Evolutionary conservation across 148 eudicot genomes (phyloP), one percentile per base, ranked within the genome.

Genomic region (Silene conica): DNA sequence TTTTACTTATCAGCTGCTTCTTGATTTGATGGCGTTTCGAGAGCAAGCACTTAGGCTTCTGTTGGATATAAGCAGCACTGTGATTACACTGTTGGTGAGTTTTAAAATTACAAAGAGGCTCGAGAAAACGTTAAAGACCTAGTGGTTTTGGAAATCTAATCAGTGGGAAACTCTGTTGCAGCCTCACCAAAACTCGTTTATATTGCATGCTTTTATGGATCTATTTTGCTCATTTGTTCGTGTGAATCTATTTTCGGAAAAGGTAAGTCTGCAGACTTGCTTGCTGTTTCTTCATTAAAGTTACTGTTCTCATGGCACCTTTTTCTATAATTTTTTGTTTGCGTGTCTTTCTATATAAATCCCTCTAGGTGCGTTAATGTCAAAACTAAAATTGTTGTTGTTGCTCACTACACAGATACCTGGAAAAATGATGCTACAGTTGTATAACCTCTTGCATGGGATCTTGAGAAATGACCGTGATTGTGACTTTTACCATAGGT

Each of bases 181-280:
- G 98, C 98, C 98, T 69, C 98, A 94, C 82, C 98, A 94, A 78
- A 94, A 94, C 76, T 91, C 92, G 67, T 92, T 91, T 74, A 91
- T 94, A 85, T 85, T 94, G 70, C 97, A 94, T 58, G 96, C 93
- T 23, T 94, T 94, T 84, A 94, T 94, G 98, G 98, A 91, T 82
- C 97, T 94, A 41, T 94, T 94, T 84, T 94, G 98, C 76, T 85
- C 98, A 62, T 94, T 94, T 82, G 93, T 90, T 72, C 97, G 97
- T n/a, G 96, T 90, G 70, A 94, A 91, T 87, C 87, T 94, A 41
- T 92, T 89, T 76, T 85, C 92, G 23, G 96, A 92, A 83, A 91
- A 90, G 96, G 98, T 73, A 88, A 85, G 87, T 75, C 74, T 65
- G 67, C 52, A 67, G 18, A n/a, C 28, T 63, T 5, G 22, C 50